Evolutionary conservation across 2,329 filamentous ascomycete species (phyloP).

Genomic region (Fusarium tjaetaba): DNA sequence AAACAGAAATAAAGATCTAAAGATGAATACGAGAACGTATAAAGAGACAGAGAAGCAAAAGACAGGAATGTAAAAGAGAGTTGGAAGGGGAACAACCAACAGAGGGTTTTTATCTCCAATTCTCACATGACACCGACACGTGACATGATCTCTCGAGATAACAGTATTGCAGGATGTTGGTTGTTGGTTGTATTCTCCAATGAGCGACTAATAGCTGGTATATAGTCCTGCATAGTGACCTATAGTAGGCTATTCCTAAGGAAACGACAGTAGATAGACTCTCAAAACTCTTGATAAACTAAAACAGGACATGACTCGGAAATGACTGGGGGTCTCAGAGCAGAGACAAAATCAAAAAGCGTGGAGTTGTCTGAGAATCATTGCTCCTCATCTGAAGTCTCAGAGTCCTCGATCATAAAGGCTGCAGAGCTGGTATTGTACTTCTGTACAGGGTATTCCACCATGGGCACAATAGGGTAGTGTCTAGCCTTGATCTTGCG

Average conservation of each 20-base stretch:
- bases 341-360: constrained; percentile 10
- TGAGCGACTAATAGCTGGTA: constrained; percentile 11
- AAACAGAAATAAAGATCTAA: neutral
- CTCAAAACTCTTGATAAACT: neutral
- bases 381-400: constrained; percentile 34
- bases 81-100: neutral
- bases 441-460: constrained; percentile 55
- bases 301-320: constrained; percentile 12
- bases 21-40: too few species aligned
- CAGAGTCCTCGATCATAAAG: constrained; percentile 56
- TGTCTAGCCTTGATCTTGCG: constrained; percentile 41
- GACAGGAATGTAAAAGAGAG: neutral
- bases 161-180: constrained; percentile 4
- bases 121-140: constrained; percentile 1
- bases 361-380: neutral
- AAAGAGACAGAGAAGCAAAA: neutral
- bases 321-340: constrained; percentile 17
- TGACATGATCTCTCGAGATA: neutral
- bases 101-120: neutral
- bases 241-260: neutral
- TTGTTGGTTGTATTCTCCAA: constrained; percentile 16
- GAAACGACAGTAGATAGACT: constrained; percentile 9
- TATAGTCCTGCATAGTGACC: neutral
- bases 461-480: constrained; percentile 56
- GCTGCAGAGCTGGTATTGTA: constrained; percentile 60